phyloP scores from a whole-genome alignment of 2,329 filamentous ascomycete genomes.

The Drechslerella stenobrocha region DNA sequence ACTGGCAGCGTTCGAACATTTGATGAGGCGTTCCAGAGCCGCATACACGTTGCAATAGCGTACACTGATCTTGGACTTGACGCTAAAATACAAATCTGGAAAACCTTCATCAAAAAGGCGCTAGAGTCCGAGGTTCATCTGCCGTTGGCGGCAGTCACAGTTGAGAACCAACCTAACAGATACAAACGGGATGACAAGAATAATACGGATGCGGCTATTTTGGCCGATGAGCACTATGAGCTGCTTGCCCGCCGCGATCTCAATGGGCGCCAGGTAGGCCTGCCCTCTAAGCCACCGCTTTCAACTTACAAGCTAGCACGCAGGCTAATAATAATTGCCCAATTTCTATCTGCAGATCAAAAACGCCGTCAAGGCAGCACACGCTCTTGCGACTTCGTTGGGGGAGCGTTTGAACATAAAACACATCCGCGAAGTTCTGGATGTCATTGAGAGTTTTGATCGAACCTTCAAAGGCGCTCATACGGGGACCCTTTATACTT shows the following conservation, averaged over 20 bases:
- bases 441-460: slow-evolving; percentile 80
- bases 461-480: slow-evolving; percentile 63
- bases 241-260: slow-evolving; percentile 69
- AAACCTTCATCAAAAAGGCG: slow-evolving; percentile 77
- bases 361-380: slow-evolving; percentile 58
- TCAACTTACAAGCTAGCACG: slow-evolving; percentile 55
- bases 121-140: slow-evolving; percentile 63
- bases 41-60: slow-evolving; percentile 77
- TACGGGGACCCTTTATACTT: slow-evolving; percentile 8
- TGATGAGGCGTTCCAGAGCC: slow-evolving; percentile 84
- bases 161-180: slow-evolving; percentile 3
- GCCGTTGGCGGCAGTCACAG: slow-evolving; percentile 62
- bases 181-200: slow-evolving; percentile 63
- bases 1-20: slow-evolving; percentile 65
- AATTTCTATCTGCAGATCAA: slow-evolving; percentile 72
- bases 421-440: slow-evolving; percentile 80
- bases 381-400: slow-evolving; percentile 65
- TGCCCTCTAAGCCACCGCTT: slow-evolving; percentile 19
- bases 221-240: slow-evolving; percentile 63
- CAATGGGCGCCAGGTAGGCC: slow-evolving; percentile 62
- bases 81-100: slow-evolving; percentile 78
- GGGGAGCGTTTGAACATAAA: slow-evolving; percentile 71
- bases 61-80: slow-evolving; percentile 74
- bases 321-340: slow-evolving; percentile 88
- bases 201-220: slow-evolving; percentile 66